These are phyloP conservation scores for Colletotrichum lindemuthianum DNA, from an alignment of 2,329 filamentous ascomycete species.

Conservation along the genomic window DNA sequence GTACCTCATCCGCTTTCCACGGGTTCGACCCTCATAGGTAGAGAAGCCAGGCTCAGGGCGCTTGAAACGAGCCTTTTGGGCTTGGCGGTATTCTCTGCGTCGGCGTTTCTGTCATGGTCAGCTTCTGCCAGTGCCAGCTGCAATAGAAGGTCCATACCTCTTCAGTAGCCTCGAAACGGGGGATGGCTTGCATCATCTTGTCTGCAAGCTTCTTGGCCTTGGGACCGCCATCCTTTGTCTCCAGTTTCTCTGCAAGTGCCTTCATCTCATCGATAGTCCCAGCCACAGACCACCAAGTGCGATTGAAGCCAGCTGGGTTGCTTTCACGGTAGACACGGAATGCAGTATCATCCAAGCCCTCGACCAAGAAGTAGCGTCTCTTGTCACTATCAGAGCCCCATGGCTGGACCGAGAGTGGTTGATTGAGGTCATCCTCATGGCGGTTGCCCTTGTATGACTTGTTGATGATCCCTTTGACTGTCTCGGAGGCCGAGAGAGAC, in stretches of 20 bases:
- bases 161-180: conserved; percentile 92
- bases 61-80: conserved; percentile 86
- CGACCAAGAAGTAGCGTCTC: conserved; percentile 91
- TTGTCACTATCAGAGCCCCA: conserved; percentile 93
- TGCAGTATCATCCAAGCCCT: conserved; percentile 91
- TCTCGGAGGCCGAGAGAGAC: conserved; percentile 89
- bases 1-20: conserved; percentile 96
- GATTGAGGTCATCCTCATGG: conserved; percentile 82
- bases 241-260: conserved; percentile 78
- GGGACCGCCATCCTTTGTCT: conserved; percentile 79
- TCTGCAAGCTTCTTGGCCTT: conserved; percentile 82
- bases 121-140: neutral
- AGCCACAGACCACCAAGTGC: conserved; percentile 93
- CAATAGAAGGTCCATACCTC: conserved; percentile 64
- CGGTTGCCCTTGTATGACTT: conserved; percentile 89
- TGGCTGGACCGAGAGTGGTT: conserved; percentile 87
- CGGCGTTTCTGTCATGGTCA: conserved; percentile 77
- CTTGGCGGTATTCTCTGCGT: conserved; percentile 88
- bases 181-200: conserved; percentile 81
- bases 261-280: conserved; percentile 89
- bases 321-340: conserved; percentile 96
- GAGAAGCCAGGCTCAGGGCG: conserved; percentile 91
- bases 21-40: conserved; percentile 93
- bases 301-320: conserved; percentile 78
- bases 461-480: conserved; percentile 82